Conservation (phyloP, 2,329 filamentous ascomycete genomes). For the Colletotrichum sp. region DNA sequence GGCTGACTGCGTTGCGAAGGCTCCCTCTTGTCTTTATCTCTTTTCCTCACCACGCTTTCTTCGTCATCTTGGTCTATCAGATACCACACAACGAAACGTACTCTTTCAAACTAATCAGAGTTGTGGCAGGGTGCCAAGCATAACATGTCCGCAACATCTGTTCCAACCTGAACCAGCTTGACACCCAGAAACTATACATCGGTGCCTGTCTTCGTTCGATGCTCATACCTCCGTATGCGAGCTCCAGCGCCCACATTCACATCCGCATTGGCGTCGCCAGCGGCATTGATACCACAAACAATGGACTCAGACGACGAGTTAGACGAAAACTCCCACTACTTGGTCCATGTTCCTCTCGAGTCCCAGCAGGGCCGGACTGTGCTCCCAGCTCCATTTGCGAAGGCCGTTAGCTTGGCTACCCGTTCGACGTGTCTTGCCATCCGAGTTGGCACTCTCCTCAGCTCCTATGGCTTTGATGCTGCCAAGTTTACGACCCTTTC, state of each 20-base stretch:
- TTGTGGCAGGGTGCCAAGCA: not conserved
- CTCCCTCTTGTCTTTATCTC: not conserved
- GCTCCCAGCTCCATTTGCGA: slow-evolving; percentile 62
- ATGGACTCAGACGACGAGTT: slow-evolving; percentile 20
- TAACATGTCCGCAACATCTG: not conserved
- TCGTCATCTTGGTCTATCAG: not conserved
- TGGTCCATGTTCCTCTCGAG: slow-evolving; percentile 15
- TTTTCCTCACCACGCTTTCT: not conserved
- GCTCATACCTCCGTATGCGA: slow-evolving; percentile 14
- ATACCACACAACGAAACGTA: not conserved
- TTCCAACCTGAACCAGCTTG: not conserved
- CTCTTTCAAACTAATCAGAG: not conserved
- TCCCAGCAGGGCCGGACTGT: slow-evolving; percentile 48
- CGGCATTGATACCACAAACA: not conserved
- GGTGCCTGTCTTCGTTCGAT: not conserved
- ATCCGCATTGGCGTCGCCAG: not conserved
- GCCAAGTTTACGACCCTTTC: slow-evolving; percentile 62
- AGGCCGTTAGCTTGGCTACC: slow-evolving; percentile 64
- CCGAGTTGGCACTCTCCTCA: slow-evolving; percentile 56
- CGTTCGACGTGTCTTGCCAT: slow-evolving; percentile 64
- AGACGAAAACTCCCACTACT: slow-evolving; percentile 9
- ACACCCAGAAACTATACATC: not conserved
- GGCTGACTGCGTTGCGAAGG: not conserved
- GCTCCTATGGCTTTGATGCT: slow-evolving; percentile 56
- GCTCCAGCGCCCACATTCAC: not conserved